Evolutionary conservation across 2,329 filamentous ascomycete species (phyloP).

Genomic region (Coleophoma cylindrospora): DNA sequence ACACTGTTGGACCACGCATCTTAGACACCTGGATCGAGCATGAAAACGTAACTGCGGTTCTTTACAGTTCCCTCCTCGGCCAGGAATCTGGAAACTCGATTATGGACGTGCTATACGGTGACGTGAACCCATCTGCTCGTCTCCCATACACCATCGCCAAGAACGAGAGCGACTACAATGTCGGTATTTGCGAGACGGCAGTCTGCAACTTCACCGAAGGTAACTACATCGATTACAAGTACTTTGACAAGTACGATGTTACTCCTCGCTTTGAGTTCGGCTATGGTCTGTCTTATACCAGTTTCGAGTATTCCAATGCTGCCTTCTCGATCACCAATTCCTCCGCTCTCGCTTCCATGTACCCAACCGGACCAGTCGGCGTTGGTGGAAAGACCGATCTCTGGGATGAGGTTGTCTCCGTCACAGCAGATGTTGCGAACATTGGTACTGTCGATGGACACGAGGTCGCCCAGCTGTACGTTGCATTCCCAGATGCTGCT

Average conservation of each 20-base stretch:
- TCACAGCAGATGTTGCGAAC: neutral
- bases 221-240: conserved; percentile 42
- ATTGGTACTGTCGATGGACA: neutral
- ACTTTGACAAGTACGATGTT: conserved; percentile 34
- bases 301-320: conserved; percentile 37
- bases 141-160: neutral
- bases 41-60: conserved; percentile 66
- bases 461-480: neutral
- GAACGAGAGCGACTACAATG: neutral
- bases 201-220: conserved; percentile 54
- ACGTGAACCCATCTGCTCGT: neutral
- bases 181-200: conserved; percentile 8
- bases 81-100: neutral
- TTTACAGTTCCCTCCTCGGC: conserved; percentile 57
- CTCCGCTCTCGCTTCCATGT: neutral
- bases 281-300: conserved; percentile 49
- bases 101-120: neutral
- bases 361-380: neutral
- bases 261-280: conserved; percentile 28
- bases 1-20: conserved; percentile 53
- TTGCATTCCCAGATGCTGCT: neutral
- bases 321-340: conserved; percentile 23
- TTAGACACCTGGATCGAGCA: conserved; percentile 66
- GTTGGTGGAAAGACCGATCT: neutral
- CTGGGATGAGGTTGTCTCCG: neutral